Evolutionary conservation across 2,329 filamentous ascomycete species (phyloP), one percentile per base, ranked within the genome.

Genomic region (Xylogone sp.): DNA sequence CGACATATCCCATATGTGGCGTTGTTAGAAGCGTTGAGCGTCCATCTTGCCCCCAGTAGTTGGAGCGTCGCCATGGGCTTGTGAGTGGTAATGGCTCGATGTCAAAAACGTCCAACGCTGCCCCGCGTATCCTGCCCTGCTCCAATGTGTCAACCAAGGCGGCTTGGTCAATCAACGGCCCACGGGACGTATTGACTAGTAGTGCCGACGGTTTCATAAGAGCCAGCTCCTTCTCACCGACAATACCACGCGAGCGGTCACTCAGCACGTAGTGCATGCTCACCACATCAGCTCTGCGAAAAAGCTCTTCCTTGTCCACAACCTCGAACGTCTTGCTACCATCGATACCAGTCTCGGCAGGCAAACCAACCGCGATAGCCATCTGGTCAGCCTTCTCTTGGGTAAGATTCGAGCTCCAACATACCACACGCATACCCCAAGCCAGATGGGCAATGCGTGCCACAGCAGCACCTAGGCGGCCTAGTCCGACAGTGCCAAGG

Each of bases 331-430:
- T 84, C 65, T 81, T 84, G 46, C 73, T 72, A 1, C 77, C 75
- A 3, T 72, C 65, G 1, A 62, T 68, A 45, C 68, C 70, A 46
- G 68, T 70, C 53, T 78, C 78, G 1, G 74, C 71, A 0, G 79
- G 75, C 21, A 94, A 59, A 0, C 87, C 88, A 2, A 75, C 74
- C 3, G 74, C 74, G 42, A 64, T 65, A 0, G 87, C 88, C 58
- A 79, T 76, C 58, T 78, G 78, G 59, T 94, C 87, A 1, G 88
- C 88, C 46, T 75, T 79, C 49, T 84, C 81, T 67, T 92, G 87
- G 8, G 86, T 90, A 55, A 94, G 67, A 59, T 88, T 90, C 46
- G 78, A 71, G 62, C 87, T 92, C 90, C 90, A 94, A 5, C 86
- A 85, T 1, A 90, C 64, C 3, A 93, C 72, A 9, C 74, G 76